Evolutionary conservation across 2,329 filamentous ascomycete species (phyloP).

Genomic region (Didymella glomerata): DNA sequence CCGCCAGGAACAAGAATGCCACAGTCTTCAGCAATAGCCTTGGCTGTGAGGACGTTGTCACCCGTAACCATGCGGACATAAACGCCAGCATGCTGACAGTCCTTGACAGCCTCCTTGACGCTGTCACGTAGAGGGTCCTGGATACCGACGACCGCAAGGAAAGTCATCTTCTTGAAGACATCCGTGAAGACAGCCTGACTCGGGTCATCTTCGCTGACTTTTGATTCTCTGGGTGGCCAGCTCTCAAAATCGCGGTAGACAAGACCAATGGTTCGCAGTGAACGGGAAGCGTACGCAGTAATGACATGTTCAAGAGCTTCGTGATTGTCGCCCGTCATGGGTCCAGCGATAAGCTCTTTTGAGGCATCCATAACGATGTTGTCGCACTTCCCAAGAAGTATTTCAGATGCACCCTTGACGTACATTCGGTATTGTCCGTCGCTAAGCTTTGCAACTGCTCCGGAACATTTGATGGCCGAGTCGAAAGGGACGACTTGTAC

Average conservation of each 20-base stretch:
- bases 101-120: conserved; percentile 75
- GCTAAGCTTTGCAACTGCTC: conserved; percentile 65
- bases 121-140: conserved; percentile 80
- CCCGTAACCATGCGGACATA: conserved; percentile 87
- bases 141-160: conserved; percentile 78
- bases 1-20: conserved; percentile 76
- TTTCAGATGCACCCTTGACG: conserved; percentile 62
- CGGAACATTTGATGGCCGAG: conserved; percentile 75
- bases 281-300: conserved; percentile 78
- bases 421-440: conserved; percentile 66
- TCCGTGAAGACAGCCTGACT: conserved; percentile 72
- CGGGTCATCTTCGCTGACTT: conserved; percentile 68
- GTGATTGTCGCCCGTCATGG: conserved; percentile 66
- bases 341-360: conserved; percentile 62
- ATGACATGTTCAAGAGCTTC: conserved; percentile 72
- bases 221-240: conserved; percentile 75
- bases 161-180: conserved; percentile 75
- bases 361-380: conserved; percentile 67
- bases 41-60: conserved; percentile 80
- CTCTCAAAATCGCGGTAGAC: conserved; percentile 83
- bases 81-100: conserved; percentile 79
- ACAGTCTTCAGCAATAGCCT: conserved; percentile 80
- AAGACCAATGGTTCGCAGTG: conserved; percentile 84
- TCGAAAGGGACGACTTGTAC: conserved; percentile 68
- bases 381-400: conserved; percentile 58